Base-by-base conservation (phyloP, 139 green algal genomes). In the Astrephomene gubernaculifera region DNA sequence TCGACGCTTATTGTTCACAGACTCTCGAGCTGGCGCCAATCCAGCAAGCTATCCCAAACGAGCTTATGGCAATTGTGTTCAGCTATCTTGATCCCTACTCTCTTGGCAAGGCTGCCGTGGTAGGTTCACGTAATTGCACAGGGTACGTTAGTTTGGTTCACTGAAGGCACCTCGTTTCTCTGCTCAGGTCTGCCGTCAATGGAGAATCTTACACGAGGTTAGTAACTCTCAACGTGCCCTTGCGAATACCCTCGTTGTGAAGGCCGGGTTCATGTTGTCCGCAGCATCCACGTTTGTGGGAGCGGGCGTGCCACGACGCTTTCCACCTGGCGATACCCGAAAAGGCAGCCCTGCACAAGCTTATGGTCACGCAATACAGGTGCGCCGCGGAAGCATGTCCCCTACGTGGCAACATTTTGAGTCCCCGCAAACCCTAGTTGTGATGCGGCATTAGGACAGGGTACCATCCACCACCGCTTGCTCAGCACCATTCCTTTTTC, bases 1-100 rank as follows among this genome's bases (percentile, higher is more conserved):
- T 7, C 65, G 14, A 72, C 33, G 25, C 29, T 54, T 75, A 75
- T 22, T 52, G 24, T 45, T 69, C 29, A 12, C 25, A 80, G 73
- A 6, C 38, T 57, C 70, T 78, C 0, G 81, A 93, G 41, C 90
- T 94, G 63, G 93, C 92, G 0, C 90, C 86, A 0, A 96, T 98
- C 41, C 94, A 97, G 88, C 79, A 85, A 67, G 25, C 93, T 31
- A 78, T 98, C 43, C 92, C 93, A 0, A 84, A 97, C 19, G 95
- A 98, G 71, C 53, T 98, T 53, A 87, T 96, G 87, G 52, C 90
- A 0, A 69, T 87, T 0, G 82, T 96, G 12, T 88, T 98, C 1
- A 25, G 27, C 36, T 76, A 85, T 35, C 87, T 98, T 43, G 84
- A 87, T 22, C 79, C 93, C 6, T 90, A 92, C 9, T 73, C 64